A percentile compares a stretch with the other conserved stretches of the same genome.
Conservation (phyloP, 2,329 filamentous ascomycete species). For the Penicillium sp. region DNA sequence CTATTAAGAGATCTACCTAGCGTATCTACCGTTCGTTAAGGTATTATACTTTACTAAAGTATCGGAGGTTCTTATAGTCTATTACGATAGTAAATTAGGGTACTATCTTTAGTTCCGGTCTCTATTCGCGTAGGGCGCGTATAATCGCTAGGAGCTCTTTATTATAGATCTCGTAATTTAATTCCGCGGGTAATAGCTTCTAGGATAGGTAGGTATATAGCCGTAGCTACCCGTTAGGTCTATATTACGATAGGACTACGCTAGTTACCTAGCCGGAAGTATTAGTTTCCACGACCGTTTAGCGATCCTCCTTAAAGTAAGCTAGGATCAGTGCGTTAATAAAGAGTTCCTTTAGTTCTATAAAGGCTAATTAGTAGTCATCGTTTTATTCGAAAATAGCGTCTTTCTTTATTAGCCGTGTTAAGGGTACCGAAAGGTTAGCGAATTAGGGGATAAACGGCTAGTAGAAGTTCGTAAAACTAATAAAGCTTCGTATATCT, state of each 20-base stretch:
- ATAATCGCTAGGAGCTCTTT: too few species aligned
- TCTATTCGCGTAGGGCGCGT: too few species aligned
- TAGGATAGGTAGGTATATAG: conserved; percentile 1
- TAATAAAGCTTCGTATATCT: not conserved
- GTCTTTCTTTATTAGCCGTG: not conserved
- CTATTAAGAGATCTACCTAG: too few species aligned
- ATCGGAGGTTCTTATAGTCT: too few species aligned
- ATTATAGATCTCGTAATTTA: too few species aligned
- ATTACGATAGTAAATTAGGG: too few species aligned
- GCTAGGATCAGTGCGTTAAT: not conserved
- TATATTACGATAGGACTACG: not conserved
- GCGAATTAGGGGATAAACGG: not conserved
- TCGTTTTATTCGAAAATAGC: not conserved
- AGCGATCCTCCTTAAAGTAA: not conserved
- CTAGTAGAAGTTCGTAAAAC: conserved; percentile 1
- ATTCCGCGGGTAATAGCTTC: too few species aligned
- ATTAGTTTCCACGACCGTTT: conserved; percentile 1
- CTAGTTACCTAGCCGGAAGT: not conserved
- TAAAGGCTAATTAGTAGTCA: not conserved
- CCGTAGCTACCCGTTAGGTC: too few species aligned
- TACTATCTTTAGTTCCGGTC: too few species aligned
- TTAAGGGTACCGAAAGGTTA: not conserved
- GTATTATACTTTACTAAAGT: too few species aligned
- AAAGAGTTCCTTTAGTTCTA: conserved; percentile 2
- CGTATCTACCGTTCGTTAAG: too few species aligned